A percentile compares a stretch with the other conserved stretches of the same genome.
Conservation (phyloP, 495 filamentous ascomycete species). For the Penicillium bialowiezense region DNA sequence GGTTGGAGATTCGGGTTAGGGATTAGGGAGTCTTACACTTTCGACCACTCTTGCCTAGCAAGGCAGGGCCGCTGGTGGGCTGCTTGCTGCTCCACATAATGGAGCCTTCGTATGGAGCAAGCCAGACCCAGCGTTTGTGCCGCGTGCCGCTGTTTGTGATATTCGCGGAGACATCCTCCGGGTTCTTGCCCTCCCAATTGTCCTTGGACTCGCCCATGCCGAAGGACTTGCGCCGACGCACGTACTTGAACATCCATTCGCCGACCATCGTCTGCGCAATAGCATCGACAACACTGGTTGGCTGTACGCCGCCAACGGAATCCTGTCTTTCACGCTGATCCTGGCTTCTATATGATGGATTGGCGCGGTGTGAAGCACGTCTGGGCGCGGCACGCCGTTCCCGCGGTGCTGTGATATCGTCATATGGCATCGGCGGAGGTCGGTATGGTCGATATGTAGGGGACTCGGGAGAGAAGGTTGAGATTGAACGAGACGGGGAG, state of each 20-base stretch:
- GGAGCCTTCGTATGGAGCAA: constrained; percentile 90
- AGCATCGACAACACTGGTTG: constrained; percentile 88
- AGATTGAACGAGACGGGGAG: constrained; percentile 62
- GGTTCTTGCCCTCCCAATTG: constrained; percentile 50
- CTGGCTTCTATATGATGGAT: constrained; percentile 23
- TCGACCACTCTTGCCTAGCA: constrained; percentile 92
- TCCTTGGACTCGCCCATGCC: constrained; percentile 65
- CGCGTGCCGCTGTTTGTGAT: constrained; percentile 59
- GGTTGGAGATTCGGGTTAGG: too few relatives aligned
- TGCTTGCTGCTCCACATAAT: constrained; percentile 99
- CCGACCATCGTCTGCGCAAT: constrained; percentile 99
- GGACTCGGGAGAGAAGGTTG: constrained; percentile 65
- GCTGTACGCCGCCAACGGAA: constrained; percentile 62
- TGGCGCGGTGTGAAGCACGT: constrained; percentile 19
- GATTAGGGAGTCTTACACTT: constrained; percentile 68
- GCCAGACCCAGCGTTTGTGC: constrained; percentile 98
- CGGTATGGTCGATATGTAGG: constrained; percentile 44
- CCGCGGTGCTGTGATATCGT: constrained; percentile 64
- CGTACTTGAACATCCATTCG: constrained; percentile 99
- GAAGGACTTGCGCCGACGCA: constrained; percentile 88
- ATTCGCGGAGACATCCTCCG: constrained; percentile 52
- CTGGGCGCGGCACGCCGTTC: constrained; percentile 16
- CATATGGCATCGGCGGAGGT: constrained; percentile 68
- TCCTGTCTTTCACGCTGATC: constrained; percentile 28
- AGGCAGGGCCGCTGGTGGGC: constrained; percentile 77